phyloP scores from a whole-genome alignment of 164 flowering plant genomes.

The Stephania yunnanensis region DNA sequence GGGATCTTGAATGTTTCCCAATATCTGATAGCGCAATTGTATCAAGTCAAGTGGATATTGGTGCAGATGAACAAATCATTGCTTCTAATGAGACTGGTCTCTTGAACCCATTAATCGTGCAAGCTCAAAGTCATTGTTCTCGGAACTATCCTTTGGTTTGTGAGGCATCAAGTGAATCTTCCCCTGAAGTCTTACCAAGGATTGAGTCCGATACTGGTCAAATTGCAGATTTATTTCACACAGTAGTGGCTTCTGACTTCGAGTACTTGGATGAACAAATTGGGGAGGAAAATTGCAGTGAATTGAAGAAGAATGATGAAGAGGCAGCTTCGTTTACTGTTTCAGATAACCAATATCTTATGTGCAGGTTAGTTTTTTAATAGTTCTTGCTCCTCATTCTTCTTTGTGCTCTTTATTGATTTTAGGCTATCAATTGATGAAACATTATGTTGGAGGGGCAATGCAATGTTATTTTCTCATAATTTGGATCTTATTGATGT shows the following conservation, averaged over 20 bases:
- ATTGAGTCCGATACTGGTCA: conserved; percentile 16
- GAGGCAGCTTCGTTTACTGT: conserved; percentile 15
- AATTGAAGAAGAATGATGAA: conserved; percentile 9
- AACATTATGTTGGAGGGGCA: conserved; percentile 11
- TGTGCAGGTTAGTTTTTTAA: background rate
- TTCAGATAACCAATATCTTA: background rate
- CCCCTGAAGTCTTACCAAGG: conserved; percentile 15
- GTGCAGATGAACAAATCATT: conserved; percentile 18
- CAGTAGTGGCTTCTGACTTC: background rate
- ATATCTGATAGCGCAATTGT: conserved; percentile 13
- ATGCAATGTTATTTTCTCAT: conserved; percentile 6
- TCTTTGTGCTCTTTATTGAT: background rate
- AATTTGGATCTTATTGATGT: background rate
- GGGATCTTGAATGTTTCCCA: conserved; percentile 57
- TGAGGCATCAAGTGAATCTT: conserved; percentile 13
- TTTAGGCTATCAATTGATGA: conserved; percentile 10
- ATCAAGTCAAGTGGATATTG: conserved; percentile 18
- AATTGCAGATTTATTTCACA: background rate
- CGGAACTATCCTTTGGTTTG: conserved; percentile 15
- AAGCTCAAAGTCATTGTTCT: conserved; percentile 11
- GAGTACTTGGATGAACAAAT: conserved; percentile 17
- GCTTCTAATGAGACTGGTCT: conserved; percentile 11
- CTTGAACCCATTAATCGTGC: conserved; percentile 14
- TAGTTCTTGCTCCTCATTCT: background rate
- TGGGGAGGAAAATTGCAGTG: conserved; percentile 12